Conservation (phyloP, 352 stramenopile genomes). For the Globisporangium abappressorium region DNA sequence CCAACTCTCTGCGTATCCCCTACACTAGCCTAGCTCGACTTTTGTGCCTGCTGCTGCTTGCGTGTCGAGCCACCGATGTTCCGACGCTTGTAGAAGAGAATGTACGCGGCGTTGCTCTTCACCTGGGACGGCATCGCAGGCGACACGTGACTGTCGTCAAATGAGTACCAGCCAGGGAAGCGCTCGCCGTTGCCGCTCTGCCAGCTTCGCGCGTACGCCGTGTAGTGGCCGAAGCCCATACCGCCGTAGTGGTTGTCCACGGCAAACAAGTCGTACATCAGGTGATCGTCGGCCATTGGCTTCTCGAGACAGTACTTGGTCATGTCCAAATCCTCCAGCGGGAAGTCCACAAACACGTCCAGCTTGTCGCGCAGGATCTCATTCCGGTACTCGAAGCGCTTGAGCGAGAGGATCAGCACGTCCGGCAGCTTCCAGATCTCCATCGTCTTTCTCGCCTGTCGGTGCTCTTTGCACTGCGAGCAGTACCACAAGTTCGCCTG, state of each 20-base stretch:
- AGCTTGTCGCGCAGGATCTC: constrained; percentile 82
- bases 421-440: constrained; percentile 79
- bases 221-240: constrained; percentile 91
- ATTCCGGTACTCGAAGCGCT: constrained; percentile 88
- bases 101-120: constrained; percentile 83
- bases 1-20: background rate
- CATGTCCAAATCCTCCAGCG: constrained; percentile 83
- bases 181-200: constrained; percentile 46
- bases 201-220: constrained; percentile 78
- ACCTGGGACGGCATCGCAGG: constrained; percentile 52
- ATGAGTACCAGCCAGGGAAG: constrained; percentile 78
- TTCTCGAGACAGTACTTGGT: constrained; percentile 69
- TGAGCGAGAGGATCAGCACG: constrained; percentile 84
- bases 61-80: constrained; percentile 19
- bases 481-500: constrained; percentile 88
- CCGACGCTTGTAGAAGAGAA: constrained; percentile 87
- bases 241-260: constrained; percentile 90
- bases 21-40: background rate
- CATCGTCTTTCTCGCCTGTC: constrained; percentile 76
- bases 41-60: background rate
- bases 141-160: constrained; percentile 79
- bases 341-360: constrained; percentile 85
- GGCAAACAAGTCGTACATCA: constrained; percentile 85
- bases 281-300: constrained; percentile 29
- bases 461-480: constrained; percentile 71